These are phyloP conservation scores for Salix koriyanagi DNA, from an alignment of 345 rosid species.

Conservation along the genomic window DNA sequence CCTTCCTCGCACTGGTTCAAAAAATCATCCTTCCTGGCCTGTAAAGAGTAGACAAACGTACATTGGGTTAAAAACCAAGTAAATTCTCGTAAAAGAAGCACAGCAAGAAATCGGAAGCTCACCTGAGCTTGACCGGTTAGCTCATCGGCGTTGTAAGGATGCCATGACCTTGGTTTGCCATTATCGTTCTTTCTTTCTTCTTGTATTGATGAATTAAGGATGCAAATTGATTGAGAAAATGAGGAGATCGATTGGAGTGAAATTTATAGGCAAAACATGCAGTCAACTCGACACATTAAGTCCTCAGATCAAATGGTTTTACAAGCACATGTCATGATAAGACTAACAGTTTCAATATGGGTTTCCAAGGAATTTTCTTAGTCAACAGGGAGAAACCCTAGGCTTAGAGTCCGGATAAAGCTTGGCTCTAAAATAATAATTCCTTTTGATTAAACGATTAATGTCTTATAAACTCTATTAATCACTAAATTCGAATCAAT, in stretches of 20 bases:
- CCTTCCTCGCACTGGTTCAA: not conserved
- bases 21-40: conserved; percentile 7
- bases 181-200: not conserved
- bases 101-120: not conserved
- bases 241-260: not conserved
- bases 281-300: not conserved
- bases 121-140: conserved; percentile 16
- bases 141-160: not conserved
- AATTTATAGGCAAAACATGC: not conserved
- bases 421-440: not conserved
- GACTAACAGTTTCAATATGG: not conserved
- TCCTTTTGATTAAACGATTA: not conserved
- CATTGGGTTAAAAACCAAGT: not conserved
- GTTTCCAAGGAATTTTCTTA: not conserved
- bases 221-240: not conserved
- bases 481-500: too few species aligned
- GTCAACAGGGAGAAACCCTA: not conserved
- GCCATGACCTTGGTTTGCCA: conserved; percentile 8
- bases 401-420: not conserved
- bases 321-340: not conserved
- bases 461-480: too few species aligned
- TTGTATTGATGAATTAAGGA: not conserved
- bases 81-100: not conserved
- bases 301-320: not conserved
- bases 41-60: too few species aligned